Conservation (phyloP, 1,284 basidiomycete species). For the Apiotrichum sp. region DNA sequence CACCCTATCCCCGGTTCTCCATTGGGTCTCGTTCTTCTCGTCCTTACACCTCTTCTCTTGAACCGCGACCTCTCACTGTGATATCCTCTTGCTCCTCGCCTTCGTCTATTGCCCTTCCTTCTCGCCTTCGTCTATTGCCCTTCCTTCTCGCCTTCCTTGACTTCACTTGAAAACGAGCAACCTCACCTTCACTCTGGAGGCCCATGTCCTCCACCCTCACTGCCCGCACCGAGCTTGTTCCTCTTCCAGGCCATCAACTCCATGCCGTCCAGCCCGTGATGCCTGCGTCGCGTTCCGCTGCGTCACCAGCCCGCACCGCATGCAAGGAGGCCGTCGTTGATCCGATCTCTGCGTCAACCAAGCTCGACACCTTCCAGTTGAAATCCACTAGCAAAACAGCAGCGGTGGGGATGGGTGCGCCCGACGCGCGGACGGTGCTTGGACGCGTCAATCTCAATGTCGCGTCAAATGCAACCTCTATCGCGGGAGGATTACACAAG, state of each 20-base stretch:
- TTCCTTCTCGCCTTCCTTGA: not conserved
- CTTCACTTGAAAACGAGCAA: not conserved
- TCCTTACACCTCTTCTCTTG: no score
- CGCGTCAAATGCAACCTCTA: not conserved
- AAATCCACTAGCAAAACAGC: not conserved
- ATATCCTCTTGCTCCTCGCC: not conserved
- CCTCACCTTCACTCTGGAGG: not conserved
- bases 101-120: not conserved
- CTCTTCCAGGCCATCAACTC: conserved; percentile 11
- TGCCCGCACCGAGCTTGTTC: conserved; percentile 14
- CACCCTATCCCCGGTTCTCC: no score
- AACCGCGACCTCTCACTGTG: not conserved
- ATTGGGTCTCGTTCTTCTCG: no score
- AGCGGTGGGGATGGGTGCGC: not conserved
- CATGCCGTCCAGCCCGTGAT: conserved; percentile 10
- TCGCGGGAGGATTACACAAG: no score
- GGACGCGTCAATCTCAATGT: conserved; percentile 18
- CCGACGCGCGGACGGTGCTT: conserved; percentile 9
- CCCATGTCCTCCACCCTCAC: conserved; percentile 22
- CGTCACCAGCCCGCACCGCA: not conserved
- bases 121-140: not conserved
- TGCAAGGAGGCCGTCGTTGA: not conserved
- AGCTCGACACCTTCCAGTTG: not conserved
- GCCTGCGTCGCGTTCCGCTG: not conserved
- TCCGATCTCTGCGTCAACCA: not conserved